Conservation (phyloP, 2,329 filamentous ascomycete genomes). For the Aspergillus uvarum region DNA sequence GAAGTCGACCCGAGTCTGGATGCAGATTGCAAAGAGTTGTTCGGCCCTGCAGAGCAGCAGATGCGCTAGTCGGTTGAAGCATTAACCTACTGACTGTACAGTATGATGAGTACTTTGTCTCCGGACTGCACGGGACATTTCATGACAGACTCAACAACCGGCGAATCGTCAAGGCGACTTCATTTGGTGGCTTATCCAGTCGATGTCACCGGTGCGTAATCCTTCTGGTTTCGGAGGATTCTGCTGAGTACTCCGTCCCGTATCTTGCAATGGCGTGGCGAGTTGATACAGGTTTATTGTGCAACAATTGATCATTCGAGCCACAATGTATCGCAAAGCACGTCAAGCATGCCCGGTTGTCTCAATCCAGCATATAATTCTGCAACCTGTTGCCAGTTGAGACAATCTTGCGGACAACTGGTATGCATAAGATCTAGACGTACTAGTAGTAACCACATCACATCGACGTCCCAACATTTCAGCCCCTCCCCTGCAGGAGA, state of each 20-base stretch:
- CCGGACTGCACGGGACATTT: too few species aligned
- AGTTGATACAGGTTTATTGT: not conserved
- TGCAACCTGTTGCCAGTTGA: too few species aligned
- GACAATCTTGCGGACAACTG: too few species aligned
- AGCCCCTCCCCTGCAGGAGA: slow-evolving; percentile 8
- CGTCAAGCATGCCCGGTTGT: too few species aligned
- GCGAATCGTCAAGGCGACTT: not conserved
- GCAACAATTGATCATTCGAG: not conserved
- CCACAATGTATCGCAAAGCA: too few species aligned
- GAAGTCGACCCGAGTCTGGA: too few species aligned
- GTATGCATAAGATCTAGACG: too few species aligned
- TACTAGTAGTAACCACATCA: too few species aligned
- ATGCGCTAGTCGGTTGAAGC: not conserved
- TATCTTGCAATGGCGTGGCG: not conserved
- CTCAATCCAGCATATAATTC: too few species aligned
- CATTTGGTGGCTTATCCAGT: not conserved
- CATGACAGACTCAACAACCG: not conserved
- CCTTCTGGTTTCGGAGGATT: not conserved
- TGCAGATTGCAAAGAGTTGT: too few species aligned
- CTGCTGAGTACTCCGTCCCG: not conserved
- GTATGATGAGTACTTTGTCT: not conserved
- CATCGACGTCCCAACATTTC: not conserved
- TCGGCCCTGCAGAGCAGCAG: too few species aligned
- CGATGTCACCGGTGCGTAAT: slow-evolving; percentile 9
- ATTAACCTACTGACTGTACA: not conserved